These are phyloP conservation scores for Coemansia sp. DNA, from an alignment of 192 early-diverging fungal species.

Conservation along the genomic window DNA sequence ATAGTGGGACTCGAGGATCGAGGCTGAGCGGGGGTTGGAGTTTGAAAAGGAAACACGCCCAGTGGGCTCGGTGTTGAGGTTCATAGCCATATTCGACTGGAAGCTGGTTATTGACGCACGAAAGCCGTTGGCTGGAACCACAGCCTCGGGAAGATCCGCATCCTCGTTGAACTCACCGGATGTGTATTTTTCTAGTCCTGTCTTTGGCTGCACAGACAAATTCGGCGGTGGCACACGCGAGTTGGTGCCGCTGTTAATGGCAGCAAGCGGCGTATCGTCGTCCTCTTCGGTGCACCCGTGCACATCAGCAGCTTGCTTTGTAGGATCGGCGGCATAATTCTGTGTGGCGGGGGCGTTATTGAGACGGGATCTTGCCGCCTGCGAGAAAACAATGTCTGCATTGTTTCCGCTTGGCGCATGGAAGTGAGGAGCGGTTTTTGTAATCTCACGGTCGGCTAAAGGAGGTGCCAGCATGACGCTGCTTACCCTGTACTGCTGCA, in stretches of 20 bases:
- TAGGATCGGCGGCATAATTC: background rate
- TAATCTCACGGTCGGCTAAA: conserved; percentile 5
- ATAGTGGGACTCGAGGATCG: conserved; percentile 20
- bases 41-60: conserved; percentile 35
- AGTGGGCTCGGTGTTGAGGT: conserved; percentile 23
- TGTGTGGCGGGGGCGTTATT: background rate
- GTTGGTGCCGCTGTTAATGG: conserved; percentile 25
- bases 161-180: conserved; percentile 6
- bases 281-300: conserved; percentile 30
- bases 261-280: conserved; percentile 42
- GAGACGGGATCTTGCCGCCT: background rate
- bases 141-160: conserved; percentile 25
- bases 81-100: conserved; percentile 43
- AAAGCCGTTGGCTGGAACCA: conserved; percentile 18
- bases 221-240: conserved; percentile 10
- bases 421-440: background rate
- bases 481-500: background rate
- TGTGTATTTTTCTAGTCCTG: conserved; percentile 29
- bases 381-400: background rate
- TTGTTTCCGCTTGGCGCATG: background rate
- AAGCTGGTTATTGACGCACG: conserved; percentile 49
- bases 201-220: conserved; percentile 5
- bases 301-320: background rate
- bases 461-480: background rate
- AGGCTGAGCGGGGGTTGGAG: conserved; percentile 39